Evolutionary conservation across 2,329 filamentous ascomycete species (phyloP), one percentile per base, ranked within the genome.

Genomic region (Fusarium sp.): DNA sequence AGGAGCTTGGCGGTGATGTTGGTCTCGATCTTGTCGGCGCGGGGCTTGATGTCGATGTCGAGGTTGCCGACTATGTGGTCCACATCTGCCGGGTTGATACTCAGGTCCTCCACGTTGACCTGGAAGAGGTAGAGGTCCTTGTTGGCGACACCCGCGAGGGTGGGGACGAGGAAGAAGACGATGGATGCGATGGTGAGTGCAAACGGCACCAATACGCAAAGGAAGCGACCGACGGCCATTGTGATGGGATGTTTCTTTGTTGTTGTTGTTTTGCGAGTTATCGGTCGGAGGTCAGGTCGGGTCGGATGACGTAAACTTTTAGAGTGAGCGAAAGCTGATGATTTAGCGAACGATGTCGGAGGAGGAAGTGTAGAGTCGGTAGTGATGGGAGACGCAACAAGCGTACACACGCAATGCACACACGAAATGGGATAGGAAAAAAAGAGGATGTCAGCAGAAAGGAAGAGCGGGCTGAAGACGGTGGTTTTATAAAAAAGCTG

Each of bases 121-220:
- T 88, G 82, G 84, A 92, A 89, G 77, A 92, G 83, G 82, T 88
- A 89, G 41, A 91, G 82, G 75, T 82, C 84, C 81, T 90, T 89
- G 84, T 88, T 86, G 67, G 87, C 83, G 41, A 92, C 85, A 67
- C 89, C 90, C 32, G 87, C 86, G 59, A 91, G 85, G 54, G 87
- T 87, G 18, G 86, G 89, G 56, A 91, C 85, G 71, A 92, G 83
- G 74, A 92, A 83, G 77, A 93, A 93, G 78, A 97, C 85, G 79
- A 98, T 87, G 68, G 93, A 92, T 73, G 89, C 93, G 78, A 97
- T 85, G 23, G 94, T 96, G 80, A 98, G 89, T 74, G 90, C 87
- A 85, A 98, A 95, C 70, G 96, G 96, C 86, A 95, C 87, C 84
- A 94, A 90, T 84, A 98, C 97, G 85, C 95, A 98, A 82, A 94